Base-by-base conservation (phyloP, 176 grass and related monocot species). In the Eremochloa ophiuroides region DNA sequence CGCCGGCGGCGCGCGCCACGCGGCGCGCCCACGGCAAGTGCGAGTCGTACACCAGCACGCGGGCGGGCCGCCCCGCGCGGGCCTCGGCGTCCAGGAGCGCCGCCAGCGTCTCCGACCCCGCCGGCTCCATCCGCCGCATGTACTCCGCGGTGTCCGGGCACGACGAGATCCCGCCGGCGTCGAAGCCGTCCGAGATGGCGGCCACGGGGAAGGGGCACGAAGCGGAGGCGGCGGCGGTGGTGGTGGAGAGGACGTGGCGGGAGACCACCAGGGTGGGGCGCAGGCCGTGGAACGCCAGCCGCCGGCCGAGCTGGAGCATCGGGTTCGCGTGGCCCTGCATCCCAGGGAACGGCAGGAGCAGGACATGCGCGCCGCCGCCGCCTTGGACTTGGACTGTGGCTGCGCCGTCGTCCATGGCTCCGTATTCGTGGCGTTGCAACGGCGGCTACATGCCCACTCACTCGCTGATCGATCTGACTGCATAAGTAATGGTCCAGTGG, bases 101-200 rank as follows among this genome's bases (percentile, higher is more conserved):
- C 39, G 75, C 59, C n/a, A 80, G 46, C 14, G 46, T 55, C 44
- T 68, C 63, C 14, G 77, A 80, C 4, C 46, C 77, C 8, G 15
- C n/a, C 31, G 46, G 46, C 46, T 67, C 77, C 43, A 51, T 17
- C 13, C 30, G 42, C 1, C 77, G 43, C 30, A 37, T 1, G 62
- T 79, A 79, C 62, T 44, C 62, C 6, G 12, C 30, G 13, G 5
- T 1, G 77, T 79, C 77, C 29, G 43, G 43, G 77, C 77, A 80
- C 14, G 77, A 53, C 0, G 66, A 1, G 10, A 43, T 15, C 6
- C 67, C 67, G 38, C 67, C 67, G 39, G 11, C n/a, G 39, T 80
- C 63, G 79, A 82, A 82, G 39, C 80, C 80, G 40, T 82, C 80
- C 2, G 80, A 82, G 55, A 82, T 25, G 17, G 68, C 28, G 56